phyloP scores from a whole-genome alignment of 83 land plant species.

The Thuja plicata region DNA sequence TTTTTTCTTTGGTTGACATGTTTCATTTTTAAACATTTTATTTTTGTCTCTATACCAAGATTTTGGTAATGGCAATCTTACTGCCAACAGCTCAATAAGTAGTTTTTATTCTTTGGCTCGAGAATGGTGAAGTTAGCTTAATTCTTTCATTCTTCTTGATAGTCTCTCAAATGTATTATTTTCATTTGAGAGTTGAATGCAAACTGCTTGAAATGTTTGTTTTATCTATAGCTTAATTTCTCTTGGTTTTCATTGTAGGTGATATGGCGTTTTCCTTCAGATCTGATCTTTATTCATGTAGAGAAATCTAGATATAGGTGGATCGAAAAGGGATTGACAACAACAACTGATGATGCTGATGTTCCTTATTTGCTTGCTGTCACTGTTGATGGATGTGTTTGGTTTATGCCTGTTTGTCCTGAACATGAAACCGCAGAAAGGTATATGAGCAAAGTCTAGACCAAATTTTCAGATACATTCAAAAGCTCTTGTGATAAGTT shows the following conservation, averaged over 20 bases:
- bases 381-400: constrained; percentile 30
- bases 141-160: background rate
- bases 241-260: constrained; percentile 12
- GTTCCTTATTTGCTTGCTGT: constrained; percentile 23
- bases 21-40: background rate
- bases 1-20: background rate
- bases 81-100: background rate
- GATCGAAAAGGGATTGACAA: background rate
- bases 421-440: background rate
- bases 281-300: constrained; percentile 26
- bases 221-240: background rate
- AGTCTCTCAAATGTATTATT: background rate
- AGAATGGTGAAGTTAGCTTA: background rate
- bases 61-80: background rate
- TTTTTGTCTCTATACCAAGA: background rate
- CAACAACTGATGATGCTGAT: background rate
- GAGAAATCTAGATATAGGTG: constrained; percentile 12
- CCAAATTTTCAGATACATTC: background rate
- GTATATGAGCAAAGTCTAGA: constrained; percentile 3
- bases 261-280: constrained; percentile 34
- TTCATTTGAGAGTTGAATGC: background rate
- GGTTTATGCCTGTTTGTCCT: constrained; percentile 20
- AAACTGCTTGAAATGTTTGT: background rate
- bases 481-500: background rate
- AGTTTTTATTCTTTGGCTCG: background rate